Conservation (phyloP, 73 alveolate species). For the Paramecium caudatum region DNA sequence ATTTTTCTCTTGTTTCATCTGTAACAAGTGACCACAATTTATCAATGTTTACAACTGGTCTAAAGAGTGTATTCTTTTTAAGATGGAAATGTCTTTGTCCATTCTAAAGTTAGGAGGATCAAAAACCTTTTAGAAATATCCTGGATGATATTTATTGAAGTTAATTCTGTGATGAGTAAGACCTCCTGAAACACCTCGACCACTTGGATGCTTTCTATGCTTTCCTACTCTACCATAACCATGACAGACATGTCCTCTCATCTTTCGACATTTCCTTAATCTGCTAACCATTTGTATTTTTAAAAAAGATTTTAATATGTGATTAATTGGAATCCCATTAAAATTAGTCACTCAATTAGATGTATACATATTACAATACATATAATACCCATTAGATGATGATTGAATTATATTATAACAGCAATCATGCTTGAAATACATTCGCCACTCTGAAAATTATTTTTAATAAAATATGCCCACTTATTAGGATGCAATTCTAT, state of each 20-base stretch:
- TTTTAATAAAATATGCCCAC: too few species aligned
- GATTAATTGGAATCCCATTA: slow-evolving; percentile 36
- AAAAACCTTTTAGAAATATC: slow-evolving; percentile 97
- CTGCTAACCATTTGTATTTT: slow-evolving; percentile 86
- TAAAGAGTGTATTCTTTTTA: slow-evolving; percentile 91
- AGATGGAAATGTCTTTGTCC: slow-evolving; percentile 99
- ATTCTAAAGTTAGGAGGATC: slow-evolving; percentile 28
- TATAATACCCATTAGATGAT: not conserved
- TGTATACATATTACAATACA: not conserved
- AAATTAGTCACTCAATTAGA: not conserved
- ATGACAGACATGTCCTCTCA: slow-evolving; percentile 96
- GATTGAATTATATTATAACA: slow-evolving; percentile 32
- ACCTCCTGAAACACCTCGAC: slow-evolving; percentile 98
- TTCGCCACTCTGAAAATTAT: slow-evolving; percentile 41
- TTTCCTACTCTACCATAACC: slow-evolving; percentile 99
- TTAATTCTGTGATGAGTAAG: slow-evolving; percentile 92
- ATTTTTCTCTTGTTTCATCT: slow-evolving; percentile 93
- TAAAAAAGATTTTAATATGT: slow-evolving; percentile 59
- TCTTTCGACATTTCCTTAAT: slow-evolving; percentile 93
- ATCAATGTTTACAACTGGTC: slow-evolving; percentile 95
- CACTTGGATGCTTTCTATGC: slow-evolving; percentile 98
- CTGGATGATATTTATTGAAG: slow-evolving; percentile 97
- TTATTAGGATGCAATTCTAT: not conserved
- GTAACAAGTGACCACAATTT: slow-evolving; percentile 96
- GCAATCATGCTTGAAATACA: slow-evolving; percentile 34